A percentile compares a stretch with the other conserved stretches of the same genome.
phyloP scores from a whole-genome alignment of 2,329 filamentous ascomycete species.

The Fusarium nanum region DNA sequence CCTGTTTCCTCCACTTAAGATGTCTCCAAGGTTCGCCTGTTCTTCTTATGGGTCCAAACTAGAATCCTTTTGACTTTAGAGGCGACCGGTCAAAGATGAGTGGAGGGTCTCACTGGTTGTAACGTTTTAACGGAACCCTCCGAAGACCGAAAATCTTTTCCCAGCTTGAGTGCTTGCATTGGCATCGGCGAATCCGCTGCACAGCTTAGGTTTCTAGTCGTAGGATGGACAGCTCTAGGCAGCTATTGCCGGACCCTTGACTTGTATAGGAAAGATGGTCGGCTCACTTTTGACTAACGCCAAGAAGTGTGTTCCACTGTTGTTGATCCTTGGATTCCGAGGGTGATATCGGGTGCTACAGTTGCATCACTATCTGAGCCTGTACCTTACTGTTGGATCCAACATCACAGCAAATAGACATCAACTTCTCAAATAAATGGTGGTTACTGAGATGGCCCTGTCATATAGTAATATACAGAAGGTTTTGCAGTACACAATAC shows the following conservation, averaged over 20 bases:
- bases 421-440: too few species aligned
- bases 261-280: slow-evolving; percentile 8
- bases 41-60: neutral
- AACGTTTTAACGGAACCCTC: neutral
- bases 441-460: too few species aligned
- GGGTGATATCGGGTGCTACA: neutral
- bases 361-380: neutral
- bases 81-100: neutral
- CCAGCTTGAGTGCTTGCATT: slow-evolving; percentile 5
- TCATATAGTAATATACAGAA: too few species aligned
- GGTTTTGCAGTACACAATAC: too few species aligned
- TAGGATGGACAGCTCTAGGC: slow-evolving; percentile 17
- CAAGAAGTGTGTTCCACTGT: slow-evolving; percentile 12
- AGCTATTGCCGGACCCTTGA: slow-evolving; percentile 18
- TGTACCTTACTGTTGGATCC: neutral
- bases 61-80: too few species aligned
- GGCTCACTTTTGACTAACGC: slow-evolving; percentile 25
- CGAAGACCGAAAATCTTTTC: slow-evolving; percentile 13
- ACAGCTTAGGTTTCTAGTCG: too few species aligned
- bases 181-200: slow-evolving; percentile 24
- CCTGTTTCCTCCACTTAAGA: neutral
- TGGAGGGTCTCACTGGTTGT: neutral
- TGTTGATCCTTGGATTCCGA: slow-evolving; percentile 6
- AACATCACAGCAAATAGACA: too few species aligned
- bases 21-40: neutral